Percentiles rank a stretch among this genome's conserved stretches.
Conservation (phyloP, 2,329 filamentous ascomycete genomes). For the Domatiomyces catenatus region DNA sequence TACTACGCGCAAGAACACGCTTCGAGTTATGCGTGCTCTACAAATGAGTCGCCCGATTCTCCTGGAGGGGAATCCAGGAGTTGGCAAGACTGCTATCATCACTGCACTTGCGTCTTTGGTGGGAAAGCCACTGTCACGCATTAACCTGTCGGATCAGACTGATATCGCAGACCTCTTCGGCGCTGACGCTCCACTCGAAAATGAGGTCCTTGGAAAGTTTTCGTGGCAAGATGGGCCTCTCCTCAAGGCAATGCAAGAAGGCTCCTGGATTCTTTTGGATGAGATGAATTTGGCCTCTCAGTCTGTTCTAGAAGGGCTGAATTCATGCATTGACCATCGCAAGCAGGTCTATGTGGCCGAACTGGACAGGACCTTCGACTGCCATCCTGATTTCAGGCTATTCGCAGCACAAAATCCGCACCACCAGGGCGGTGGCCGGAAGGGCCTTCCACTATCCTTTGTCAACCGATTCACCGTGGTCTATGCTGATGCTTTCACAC, state of each 20-base stretch:
- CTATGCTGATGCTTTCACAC: constrained; percentile 78
- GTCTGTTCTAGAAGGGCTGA: constrained; percentile 87
- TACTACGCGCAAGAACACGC: constrained; percentile 76
- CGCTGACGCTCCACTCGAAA: constrained; percentile 87
- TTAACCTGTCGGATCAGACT: constrained; percentile 96
- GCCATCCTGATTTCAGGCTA: constrained; percentile 78
- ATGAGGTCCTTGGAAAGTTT: constrained; percentile 78
- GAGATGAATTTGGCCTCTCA: constrained; percentile 99
- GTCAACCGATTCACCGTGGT: constrained; percentile 98
- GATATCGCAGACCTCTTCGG: constrained; percentile 96
- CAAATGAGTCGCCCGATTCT: constrained; percentile 83
- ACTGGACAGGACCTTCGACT: constrained; percentile 80
- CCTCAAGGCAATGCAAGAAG: constrained; percentile 86
- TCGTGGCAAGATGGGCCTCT: constrained; percentile 94
- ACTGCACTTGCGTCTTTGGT: constrained; percentile 67
- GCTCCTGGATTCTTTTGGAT: constrained; percentile 90
- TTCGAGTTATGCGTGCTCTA: constrained; percentile 77
- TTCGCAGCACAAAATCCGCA: constrained; percentile 97
- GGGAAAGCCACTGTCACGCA: constrained; percentile 70
- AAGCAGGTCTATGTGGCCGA: constrained; percentile 93
- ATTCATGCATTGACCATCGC: constrained; percentile 90
- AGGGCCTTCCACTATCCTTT: constrained; percentile 86
- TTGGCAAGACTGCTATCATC: constrained; percentile 91
- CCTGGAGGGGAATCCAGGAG: constrained; percentile 91
- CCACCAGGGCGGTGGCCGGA: constrained; percentile 87